These are phyloP conservation scores for Glebionis coronaria DNA, from an alignment of 129 eudicot species.

Conservation along the genomic window DNA sequence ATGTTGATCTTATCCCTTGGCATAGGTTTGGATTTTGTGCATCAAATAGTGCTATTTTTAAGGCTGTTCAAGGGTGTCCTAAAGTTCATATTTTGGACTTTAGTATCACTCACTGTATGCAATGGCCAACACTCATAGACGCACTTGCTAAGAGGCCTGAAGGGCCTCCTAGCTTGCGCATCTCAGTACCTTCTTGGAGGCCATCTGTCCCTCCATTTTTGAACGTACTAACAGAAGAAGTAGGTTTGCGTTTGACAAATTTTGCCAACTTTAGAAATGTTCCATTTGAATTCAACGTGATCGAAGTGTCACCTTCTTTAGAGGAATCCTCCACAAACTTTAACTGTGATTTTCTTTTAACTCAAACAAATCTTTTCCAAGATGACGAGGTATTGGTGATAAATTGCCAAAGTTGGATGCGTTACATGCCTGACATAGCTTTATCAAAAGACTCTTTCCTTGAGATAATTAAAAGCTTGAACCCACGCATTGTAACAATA, in stretches of 20 bases:
- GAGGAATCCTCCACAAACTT: conserved; percentile 30
- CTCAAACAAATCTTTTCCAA: conserved; percentile 40
- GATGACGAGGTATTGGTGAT: conserved; percentile 63
- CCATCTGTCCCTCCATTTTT: conserved; percentile 67
- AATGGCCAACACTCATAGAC: conserved; percentile 79
- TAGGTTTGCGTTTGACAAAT: conserved; percentile 58
- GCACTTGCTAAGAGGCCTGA: conserved; percentile 58
- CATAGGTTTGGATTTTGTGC: conserved; percentile 81
- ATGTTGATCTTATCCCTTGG: conserved; percentile 88
- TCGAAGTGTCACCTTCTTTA: conserved; percentile 37
- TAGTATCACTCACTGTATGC: conserved; percentile 79
- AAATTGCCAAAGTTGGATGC: conserved; percentile 76
- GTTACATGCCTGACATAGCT: conserved; percentile 52
- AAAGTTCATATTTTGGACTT: conserved; percentile 72
- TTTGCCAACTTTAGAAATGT: conserved; percentile 73
- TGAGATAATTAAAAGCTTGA: conserved; percentile 41
- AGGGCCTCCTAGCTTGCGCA: conserved; percentile 61
- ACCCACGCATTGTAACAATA: conserved; percentile 52
- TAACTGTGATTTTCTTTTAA: conserved; percentile 42
- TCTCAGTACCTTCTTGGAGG: conserved; percentile 71
- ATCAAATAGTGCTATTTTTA: conserved; percentile 64
- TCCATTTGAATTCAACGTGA: conserved; percentile 60
- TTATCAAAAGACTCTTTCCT: conserved; percentile 51
- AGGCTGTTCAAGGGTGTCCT: conserved; percentile 51
- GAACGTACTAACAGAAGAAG: conserved; percentile 54